Evolutionary conservation across 1,284 basidiomycete species (phyloP).

Genomic region (Apiotrichum veenhuisii): DNA sequence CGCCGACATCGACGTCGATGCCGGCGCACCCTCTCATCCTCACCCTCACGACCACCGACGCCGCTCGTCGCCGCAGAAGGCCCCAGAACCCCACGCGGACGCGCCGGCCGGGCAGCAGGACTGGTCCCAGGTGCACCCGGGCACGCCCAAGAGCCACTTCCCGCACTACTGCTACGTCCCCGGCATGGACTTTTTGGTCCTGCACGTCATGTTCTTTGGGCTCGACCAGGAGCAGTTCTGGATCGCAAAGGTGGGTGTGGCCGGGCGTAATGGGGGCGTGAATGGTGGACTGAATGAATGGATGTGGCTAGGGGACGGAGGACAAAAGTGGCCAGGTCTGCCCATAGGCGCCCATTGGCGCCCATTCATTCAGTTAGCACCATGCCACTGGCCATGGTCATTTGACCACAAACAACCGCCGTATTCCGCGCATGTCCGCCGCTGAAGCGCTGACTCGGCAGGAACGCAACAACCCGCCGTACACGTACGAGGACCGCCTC

Average conservation of each 20-base stretch:
- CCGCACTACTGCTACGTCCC: constrained; percentile 21
- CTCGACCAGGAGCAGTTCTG: constrained; percentile 21
- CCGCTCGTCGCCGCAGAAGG: too few relatives aligned
- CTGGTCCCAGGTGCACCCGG: neutral
- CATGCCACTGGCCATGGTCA: neutral
- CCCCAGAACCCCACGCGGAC: too few relatives aligned
- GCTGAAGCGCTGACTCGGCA: too few relatives aligned
- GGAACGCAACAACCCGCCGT: constrained; percentile 13
- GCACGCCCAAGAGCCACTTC: neutral
- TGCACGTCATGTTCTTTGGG: constrained; percentile 17
- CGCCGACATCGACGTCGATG: too few relatives aligned
- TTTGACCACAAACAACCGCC: too few relatives aligned
- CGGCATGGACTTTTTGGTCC: constrained; percentile 18
- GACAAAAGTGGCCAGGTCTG: too few relatives aligned
- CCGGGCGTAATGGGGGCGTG: neutral
- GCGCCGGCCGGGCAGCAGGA: too few relatives aligned
- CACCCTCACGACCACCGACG: too few relatives aligned
- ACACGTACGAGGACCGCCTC: constrained; percentile 19
- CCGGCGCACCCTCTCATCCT: neutral
- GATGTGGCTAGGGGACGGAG: too few relatives aligned
- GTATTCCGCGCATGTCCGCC: too few relatives aligned
- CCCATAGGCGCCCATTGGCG: too few relatives aligned
- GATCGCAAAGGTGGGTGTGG: constrained; percentile 13
- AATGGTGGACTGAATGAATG: too few relatives aligned
- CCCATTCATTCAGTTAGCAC: neutral